Evolutionary conservation across 495 filamentous ascomycete species (phyloP), one percentile per base, ranked within the genome.

Genomic region (Neurospora sp.): DNA sequence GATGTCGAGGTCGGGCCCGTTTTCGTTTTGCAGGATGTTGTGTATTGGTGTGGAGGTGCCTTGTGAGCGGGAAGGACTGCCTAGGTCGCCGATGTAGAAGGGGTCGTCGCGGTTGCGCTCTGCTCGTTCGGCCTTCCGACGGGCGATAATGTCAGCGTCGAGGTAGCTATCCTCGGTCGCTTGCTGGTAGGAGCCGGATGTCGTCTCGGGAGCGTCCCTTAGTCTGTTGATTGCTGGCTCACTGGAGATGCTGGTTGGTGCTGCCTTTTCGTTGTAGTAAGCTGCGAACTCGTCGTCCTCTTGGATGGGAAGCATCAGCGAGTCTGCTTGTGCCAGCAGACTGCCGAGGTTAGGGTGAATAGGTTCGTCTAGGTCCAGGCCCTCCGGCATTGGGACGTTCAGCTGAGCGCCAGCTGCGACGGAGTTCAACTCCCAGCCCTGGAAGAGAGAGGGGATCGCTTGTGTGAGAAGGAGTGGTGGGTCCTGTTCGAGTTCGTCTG

Each of bases 41-140:
- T 93, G 90, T 72, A 93, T 87, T 3, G 92, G 91, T 0, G 92
- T 93, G 1, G 88, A 91, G 3, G 82, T 80, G 69, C 84, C 80
- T 16, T 80, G 35, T 31, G 73, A 78, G 11, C 84, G 84, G 5
- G 54, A 66, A 6, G 54, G 54, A 35, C 54, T 35, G 44, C 85
- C 88, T 9, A 85, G 87, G 35, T 86, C 88, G 49, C 82, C 84
- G 77, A 99, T 99, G 78, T 99, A 98, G 79, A 97, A 99, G 4
- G 96, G 96, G 79, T 99, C 96, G 77, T 98, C 95, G 74, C 87
- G 91, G 80, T 97, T 93, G 62, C 93, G 87, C 77, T 95, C 93
- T 54, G 86, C 80, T 38, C 94, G 87, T 75, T 95, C 92, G 0
- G 87, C 82, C 71, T 88, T 90, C 75, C 91, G 86, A 71, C 88